phyloP scores from a whole-genome alignment of 495 filamentous ascomycete species.

The Aspergillus carlsbadensis region DNA sequence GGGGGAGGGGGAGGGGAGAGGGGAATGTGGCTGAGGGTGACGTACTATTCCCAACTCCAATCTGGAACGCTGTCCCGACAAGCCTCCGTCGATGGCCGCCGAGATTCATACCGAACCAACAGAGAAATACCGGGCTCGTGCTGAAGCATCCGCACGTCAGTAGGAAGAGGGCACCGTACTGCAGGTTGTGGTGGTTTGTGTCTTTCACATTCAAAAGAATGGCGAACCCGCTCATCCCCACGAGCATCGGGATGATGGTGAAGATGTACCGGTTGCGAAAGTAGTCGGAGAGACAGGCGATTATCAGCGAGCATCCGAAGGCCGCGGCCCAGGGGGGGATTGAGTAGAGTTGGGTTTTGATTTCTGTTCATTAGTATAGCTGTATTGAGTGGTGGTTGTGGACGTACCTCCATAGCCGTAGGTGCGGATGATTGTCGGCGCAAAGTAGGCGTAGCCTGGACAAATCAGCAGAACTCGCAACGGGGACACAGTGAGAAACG shows the following conservation, averaged over 20 bases:
- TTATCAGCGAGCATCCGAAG: constrained; percentile 69
- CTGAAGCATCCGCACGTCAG: constrained; percentile 54
- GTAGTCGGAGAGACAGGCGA: constrained; percentile 68
- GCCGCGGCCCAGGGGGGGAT: constrained; percentile 81
- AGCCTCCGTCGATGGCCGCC: constrained; percentile 74
- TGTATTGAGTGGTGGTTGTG: background rate
- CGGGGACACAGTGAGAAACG: constrained; percentile 55
- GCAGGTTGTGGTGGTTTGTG: constrained; percentile 49
- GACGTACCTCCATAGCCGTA: constrained; percentile 55
- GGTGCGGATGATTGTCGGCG: constrained; percentile 68
- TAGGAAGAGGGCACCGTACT: constrained; percentile 70
- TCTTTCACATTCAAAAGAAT: constrained; percentile 62
- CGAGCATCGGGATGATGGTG: constrained; percentile 51
- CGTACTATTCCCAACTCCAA: constrained; percentile 77
- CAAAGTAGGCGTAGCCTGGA: constrained; percentile 66
- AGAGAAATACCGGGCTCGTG: constrained; percentile 72
- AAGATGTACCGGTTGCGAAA: constrained; percentile 74
- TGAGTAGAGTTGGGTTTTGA: constrained; percentile 73
- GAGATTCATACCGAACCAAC: constrained; percentile 88
- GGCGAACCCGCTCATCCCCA: constrained; percentile 64
- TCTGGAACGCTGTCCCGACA: constrained; percentile 77
- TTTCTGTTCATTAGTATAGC: constrained; percentile 35
- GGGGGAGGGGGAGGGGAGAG: no score
- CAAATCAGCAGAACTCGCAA: constrained; percentile 64
- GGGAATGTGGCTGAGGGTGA: background rate